Conservation (phyloP, 1,284 basidiomycete species). For the Trichosporon sp. region DNA sequence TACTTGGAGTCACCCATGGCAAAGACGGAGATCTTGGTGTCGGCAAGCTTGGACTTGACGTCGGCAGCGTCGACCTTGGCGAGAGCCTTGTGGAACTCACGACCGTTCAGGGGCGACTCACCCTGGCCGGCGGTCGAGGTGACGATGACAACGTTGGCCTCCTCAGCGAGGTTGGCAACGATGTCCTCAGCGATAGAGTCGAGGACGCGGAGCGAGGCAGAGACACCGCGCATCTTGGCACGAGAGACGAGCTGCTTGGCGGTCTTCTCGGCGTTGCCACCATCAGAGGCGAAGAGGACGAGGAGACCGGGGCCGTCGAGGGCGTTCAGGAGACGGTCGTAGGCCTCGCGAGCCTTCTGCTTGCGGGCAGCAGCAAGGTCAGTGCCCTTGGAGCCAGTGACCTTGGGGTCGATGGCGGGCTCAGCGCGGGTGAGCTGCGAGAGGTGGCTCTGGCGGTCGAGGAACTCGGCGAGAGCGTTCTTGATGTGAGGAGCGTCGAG, state of each 20-base stretch:
- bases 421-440: conserved; percentile 80
- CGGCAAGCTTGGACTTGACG: conserved; percentile 51
- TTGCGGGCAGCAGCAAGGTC: conserved; percentile 81
- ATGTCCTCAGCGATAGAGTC: conserved; percentile 66
- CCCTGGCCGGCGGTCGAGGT: conserved; percentile 99
- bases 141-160: conserved; percentile 77
- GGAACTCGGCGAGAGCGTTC: conserved; percentile 90
- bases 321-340: conserved; percentile 78
- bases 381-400: conserved; percentile 82
- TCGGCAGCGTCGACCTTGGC: conserved; percentile 66
- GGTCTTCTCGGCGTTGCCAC: conserved; percentile 91
- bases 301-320: conserved; percentile 89
- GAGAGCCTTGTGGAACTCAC: conserved; percentile 84
- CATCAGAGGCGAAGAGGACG: conserved; percentile 90
- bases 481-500: conserved; percentile 94
- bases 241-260: conserved; percentile 85
- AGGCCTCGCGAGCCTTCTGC: conserved; percentile 80
- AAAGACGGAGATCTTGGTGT: conserved; percentile 80
- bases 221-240: conserved; percentile 81
- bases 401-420: conserved; percentile 78
- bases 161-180: conserved; percentile 65
- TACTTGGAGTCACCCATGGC: conserved; percentile 98
- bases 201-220: conserved; percentile 71
- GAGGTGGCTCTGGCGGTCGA: conserved; percentile 94
- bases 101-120: conserved; percentile 94